Evolutionary conservation across 352 stramenopile species (phyloP).

Genomic region (Pythium aphanidermatum): DNA sequence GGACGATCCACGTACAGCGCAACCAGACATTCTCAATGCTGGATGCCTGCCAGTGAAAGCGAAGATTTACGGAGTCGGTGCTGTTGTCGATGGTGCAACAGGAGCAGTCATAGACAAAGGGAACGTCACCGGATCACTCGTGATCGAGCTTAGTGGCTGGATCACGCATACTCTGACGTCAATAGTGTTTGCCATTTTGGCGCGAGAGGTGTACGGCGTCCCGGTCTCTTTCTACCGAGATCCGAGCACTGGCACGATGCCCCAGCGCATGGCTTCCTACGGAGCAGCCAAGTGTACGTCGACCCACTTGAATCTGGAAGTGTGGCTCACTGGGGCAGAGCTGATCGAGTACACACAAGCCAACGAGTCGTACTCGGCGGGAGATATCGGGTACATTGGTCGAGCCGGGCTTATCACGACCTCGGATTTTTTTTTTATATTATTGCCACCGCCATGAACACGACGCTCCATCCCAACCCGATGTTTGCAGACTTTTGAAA

Average conservation of each 20-base stretch:
- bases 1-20: slow-evolving; percentile 16
- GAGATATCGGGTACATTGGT: slow-evolving; percentile 32
- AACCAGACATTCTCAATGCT: not conserved
- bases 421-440: slow-evolving; percentile 29
- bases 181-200: slow-evolving; percentile 26
- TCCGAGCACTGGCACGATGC: not conserved
- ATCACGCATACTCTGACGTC: slow-evolving; percentile 20
- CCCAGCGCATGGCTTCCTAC: slow-evolving; percentile 29
- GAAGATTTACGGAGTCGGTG: slow-evolving; percentile 18
- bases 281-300: slow-evolving; percentile 22
- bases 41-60: slow-evolving; percentile 12
- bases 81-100: slow-evolving; percentile 8
- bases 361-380: slow-evolving; percentile 35
- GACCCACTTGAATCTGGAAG: slow-evolving; percentile 31
- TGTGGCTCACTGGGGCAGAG: slow-evolving; percentile 19
- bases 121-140: slow-evolving; percentile 16
- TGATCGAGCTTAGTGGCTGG: slow-evolving; percentile 25
- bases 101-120: slow-evolving; percentile 16
- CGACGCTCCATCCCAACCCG: slow-evolving; percentile 1
- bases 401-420: slow-evolving; percentile 41
- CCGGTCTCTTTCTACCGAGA: not conserved
- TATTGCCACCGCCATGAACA: slow-evolving; percentile 9
- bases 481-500: slow-evolving; percentile 45
- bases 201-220: slow-evolving; percentile 16
- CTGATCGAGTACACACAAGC: slow-evolving; percentile 17